These are phyloP conservation scores for Trametes polyzona DNA, from an alignment of 1,284 basidiomycete species.

Conservation along the genomic window DNA sequence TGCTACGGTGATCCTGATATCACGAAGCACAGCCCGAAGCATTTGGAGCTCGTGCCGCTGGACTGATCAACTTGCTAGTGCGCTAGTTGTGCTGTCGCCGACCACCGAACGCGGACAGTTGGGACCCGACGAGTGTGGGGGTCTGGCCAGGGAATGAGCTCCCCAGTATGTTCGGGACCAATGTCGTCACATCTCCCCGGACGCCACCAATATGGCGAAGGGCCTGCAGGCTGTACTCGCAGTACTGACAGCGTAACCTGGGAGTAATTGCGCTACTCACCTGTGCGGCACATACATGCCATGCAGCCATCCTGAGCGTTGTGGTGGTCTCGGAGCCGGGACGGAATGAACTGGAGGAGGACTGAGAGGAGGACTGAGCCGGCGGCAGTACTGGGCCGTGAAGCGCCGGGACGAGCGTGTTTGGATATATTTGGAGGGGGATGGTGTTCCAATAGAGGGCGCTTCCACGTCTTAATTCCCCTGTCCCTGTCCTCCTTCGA, in stretches of 20 bases:
- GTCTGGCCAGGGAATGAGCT: too few species aligned
- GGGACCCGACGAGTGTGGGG: too few species aligned
- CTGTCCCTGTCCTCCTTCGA: slow-evolving; percentile 25
- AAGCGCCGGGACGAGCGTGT: slow-evolving; percentile 10
- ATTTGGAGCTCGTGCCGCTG: background rate
- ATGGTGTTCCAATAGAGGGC: slow-evolving; percentile 19
- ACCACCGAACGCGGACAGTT: too few species aligned
- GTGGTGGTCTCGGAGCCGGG: background rate
- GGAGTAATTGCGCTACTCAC: too few species aligned
- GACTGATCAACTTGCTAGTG: slow-evolving; percentile 2
- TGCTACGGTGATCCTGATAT: slow-evolving; percentile 15
- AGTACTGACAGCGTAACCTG: too few species aligned
- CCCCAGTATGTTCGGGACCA: too few species aligned
- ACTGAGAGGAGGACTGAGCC: background rate
- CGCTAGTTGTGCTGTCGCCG: background rate
- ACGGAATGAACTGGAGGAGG: background rate
- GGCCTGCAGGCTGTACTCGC: too few species aligned
- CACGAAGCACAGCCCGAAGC: slow-evolving; percentile 7
- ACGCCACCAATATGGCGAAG: too few species aligned
- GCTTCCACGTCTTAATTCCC: slow-evolving; percentile 22
- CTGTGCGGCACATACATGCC: too few species aligned
- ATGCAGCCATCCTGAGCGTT: too few species aligned
- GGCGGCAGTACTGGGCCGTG: background rate
- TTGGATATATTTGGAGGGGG: slow-evolving; percentile 17
- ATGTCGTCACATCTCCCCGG: too few species aligned